Evolutionary conservation across 202 grass and related monocot species (phyloP).

Genomic region (Carex sylvatica): DNA sequence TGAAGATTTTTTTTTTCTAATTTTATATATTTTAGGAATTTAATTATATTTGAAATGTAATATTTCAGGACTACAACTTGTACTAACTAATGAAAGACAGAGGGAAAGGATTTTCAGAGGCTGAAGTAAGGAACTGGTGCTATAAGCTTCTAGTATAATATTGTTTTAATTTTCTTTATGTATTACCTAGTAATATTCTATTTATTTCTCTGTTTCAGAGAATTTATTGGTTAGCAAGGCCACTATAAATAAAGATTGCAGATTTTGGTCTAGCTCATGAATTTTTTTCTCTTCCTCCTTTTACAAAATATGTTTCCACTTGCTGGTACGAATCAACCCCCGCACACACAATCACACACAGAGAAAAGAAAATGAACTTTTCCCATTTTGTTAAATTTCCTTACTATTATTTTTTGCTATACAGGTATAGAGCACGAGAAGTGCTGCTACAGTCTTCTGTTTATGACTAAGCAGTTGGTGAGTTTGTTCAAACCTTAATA

Average conservation of each 20-base stretch:
- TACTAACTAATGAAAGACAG: constrained; percentile 99
- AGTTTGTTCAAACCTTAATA: constrained; percentile 21
- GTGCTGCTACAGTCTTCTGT: constrained; percentile 84
- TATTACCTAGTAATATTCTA: constrained; percentile 8
- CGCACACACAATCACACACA: neutral
- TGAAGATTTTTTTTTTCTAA: neutral
- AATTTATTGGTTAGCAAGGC: constrained; percentile 93
- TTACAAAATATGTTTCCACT: constrained; percentile 98
- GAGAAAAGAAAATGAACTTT: neutral
- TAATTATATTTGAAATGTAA: constrained; percentile 16
- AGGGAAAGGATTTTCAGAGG: constrained; percentile 64
- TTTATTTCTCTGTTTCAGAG: constrained; percentile 42
- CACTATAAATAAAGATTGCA: constrained; percentile 84
- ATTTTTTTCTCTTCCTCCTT: constrained; percentile 74
- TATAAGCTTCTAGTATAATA: constrained; percentile 27
- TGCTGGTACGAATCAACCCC: constrained; percentile 56
- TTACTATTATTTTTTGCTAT: constrained; percentile 28
- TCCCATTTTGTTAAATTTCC: constrained; percentile 11
- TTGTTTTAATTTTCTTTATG: neutral
- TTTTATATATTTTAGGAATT: neutral
- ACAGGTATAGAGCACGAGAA: constrained; percentile 97
- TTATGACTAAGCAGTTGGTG: constrained; percentile 95
- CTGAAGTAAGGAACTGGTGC: constrained; percentile 91
- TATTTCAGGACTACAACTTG: constrained; percentile 79
- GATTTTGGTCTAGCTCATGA: constrained; percentile 96